Percentiles rank a stretch among this genome's conserved stretches.
Evolutionary conservation across 495 filamentous ascomycete species (phyloP).

Genomic region (Neurospora sp.): DNA sequence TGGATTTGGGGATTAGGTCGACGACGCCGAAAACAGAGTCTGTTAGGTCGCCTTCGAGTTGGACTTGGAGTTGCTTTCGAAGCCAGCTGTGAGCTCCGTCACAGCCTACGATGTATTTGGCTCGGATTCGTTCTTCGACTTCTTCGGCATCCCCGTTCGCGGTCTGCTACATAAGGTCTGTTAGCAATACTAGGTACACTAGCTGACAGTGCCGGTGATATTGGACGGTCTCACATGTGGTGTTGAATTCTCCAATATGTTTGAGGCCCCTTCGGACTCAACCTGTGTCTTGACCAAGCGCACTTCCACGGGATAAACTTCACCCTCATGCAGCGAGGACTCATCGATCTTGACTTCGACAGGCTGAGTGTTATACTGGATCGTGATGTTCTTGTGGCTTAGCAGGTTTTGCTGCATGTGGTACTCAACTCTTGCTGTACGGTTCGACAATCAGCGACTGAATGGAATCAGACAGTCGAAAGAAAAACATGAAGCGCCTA

Average conservation of each 20-base stretch:
- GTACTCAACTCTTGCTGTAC: constrained; percentile 23
- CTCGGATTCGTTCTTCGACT: constrained; percentile 27
- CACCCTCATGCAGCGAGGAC: constrained; percentile 26
- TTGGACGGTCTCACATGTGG: neutral
- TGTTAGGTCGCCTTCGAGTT: constrained; percentile 48
- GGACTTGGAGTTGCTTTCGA: constrained; percentile 42
- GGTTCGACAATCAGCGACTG: neutral
- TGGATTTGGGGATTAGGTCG: constrained; percentile 55
- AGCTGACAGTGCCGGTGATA: neutral
- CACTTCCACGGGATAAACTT: constrained; percentile 43
- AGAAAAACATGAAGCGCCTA: neutral
- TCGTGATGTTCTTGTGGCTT: constrained; percentile 22
- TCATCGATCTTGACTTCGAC: constrained; percentile 36
- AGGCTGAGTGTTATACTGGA: constrained; percentile 41
- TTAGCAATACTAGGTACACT: constrained; percentile 17
- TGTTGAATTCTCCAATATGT: neutral
- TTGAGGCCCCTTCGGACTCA: neutral
- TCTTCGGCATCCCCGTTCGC: constrained; percentile 20
- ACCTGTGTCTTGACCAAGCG: constrained; percentile 31
- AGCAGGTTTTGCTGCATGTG: constrained; percentile 29
- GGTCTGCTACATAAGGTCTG: constrained; percentile 6
- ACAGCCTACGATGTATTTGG: constrained; percentile 59
- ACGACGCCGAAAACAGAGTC: constrained; percentile 56
- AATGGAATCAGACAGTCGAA: too few relatives aligned
- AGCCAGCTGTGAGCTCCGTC: constrained; percentile 59